Conservation (phyloP, 2,329 filamentous ascomycete genomes). For the Penicillium sp. region DNA sequence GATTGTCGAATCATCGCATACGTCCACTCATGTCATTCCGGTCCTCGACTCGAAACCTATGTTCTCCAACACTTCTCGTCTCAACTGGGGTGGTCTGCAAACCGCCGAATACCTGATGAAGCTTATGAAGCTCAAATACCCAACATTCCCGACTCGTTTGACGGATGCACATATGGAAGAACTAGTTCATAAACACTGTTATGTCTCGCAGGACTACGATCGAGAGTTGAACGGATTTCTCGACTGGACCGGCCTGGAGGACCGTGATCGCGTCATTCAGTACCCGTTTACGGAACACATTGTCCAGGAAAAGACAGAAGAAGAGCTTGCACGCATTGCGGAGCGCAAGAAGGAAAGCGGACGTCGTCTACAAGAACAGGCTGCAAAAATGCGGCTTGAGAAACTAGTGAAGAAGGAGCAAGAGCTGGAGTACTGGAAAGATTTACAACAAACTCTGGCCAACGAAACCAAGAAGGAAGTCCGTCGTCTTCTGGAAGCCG, state of each 20-base stretch:
- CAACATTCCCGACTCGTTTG: constrained; percentile 79
- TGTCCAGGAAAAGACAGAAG: constrained; percentile 84
- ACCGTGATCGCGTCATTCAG: constrained; percentile 83
- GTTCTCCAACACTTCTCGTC: constrained; percentile 75
- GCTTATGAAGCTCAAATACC: constrained; percentile 86
- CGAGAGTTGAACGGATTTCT: constrained; percentile 70
- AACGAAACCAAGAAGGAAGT: constrained; percentile 87
- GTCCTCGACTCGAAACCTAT: constrained; percentile 83
- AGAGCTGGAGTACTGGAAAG: constrained; percentile 89
- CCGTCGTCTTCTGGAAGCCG: constrained; percentile 77
- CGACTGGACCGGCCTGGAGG: constrained; percentile 88
- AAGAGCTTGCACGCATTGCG: constrained; percentile 83
- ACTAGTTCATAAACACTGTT: constrained; percentile 83
- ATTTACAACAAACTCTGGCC: constrained; percentile 67
- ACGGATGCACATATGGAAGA: constrained; percentile 82
- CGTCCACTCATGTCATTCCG: constrained; percentile 90
- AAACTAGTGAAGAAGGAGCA: constrained; percentile 94
- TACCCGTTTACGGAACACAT: constrained; percentile 92
- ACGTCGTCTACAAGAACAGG: constrained; percentile 85
- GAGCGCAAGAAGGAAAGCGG: constrained; percentile 96
- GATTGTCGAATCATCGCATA: constrained; percentile 87
- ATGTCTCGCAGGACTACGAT: constrained; percentile 80
- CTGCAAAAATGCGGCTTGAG: constrained; percentile 93
- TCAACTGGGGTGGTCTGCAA: constrained; percentile 94
- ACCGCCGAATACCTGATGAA: constrained; percentile 87